These are phyloP conservation scores for Eleusine coracana DNA, from an alignment of 176 grass and related monocot genomes.

Conservation along the genomic window DNA sequence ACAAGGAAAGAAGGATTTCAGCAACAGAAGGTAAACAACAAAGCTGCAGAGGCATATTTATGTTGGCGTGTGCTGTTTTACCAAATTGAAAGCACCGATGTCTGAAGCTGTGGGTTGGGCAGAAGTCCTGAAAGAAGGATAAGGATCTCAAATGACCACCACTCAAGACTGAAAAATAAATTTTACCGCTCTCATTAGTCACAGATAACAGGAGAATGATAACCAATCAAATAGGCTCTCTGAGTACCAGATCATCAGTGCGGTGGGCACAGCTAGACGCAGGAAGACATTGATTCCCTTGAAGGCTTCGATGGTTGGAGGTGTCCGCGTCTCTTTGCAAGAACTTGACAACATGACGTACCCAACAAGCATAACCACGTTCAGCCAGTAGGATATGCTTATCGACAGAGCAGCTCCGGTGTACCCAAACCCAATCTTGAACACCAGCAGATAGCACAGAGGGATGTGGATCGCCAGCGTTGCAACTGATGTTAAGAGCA, in stretches of 20 bases:
- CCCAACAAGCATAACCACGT: slow-evolving; percentile 55
- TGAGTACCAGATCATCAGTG: slow-evolving; percentile 82
- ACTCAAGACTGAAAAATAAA: slow-evolving; percentile 64
- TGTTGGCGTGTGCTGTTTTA: slow-evolving; percentile 33
- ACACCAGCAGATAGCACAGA: slow-evolving; percentile 73
- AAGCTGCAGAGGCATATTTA: neutral
- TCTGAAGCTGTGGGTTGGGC: slow-evolving; percentile 82
- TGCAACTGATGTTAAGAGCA: slow-evolving; percentile 45
- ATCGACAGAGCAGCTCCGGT: slow-evolving; percentile 69
- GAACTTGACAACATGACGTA: slow-evolving; percentile 60
- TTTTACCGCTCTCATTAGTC: neutral
- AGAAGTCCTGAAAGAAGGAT: slow-evolving; percentile 80
- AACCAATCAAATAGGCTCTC: neutral
- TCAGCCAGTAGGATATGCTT: slow-evolving; percentile 76
- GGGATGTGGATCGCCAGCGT: slow-evolving; percentile 69
- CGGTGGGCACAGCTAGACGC: slow-evolving; percentile 71
- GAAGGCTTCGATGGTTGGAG: slow-evolving; percentile 52
- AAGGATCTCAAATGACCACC: slow-evolving; percentile 93
- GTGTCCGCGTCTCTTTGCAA: slow-evolving; percentile 58
- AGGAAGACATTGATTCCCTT: slow-evolving; percentile 62
- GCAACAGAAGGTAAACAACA: slow-evolving; percentile 8
- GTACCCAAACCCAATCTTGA: slow-evolving; percentile 53
- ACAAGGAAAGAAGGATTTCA: slow-evolving; percentile 2
- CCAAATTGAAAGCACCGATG: slow-evolving; percentile 90
- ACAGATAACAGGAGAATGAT: neutral